These are phyloP conservation scores for Solanum chiquidenum DNA, from an alignment of 257 asterid species.

Conservation along the genomic window DNA sequence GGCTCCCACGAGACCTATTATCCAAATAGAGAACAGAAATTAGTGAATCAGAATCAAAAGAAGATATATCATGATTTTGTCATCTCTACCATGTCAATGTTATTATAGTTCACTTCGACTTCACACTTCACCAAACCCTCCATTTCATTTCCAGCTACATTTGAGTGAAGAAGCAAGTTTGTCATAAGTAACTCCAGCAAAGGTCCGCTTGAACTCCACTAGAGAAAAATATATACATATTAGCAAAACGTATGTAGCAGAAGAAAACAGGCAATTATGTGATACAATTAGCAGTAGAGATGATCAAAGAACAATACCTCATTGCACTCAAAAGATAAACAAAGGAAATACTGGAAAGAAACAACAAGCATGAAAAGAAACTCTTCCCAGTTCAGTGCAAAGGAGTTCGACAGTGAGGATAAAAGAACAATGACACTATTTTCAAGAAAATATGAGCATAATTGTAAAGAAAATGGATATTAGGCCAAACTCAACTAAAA, in stretches of 20 bases:
- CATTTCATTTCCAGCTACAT: conserved; percentile 33
- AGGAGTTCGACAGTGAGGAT: not conserved
- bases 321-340: not conserved
- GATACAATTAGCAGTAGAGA: not conserved
- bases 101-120: conserved; percentile 82
- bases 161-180: conserved; percentile 31
- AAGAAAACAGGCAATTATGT: not conserved
- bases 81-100: conserved; percentile 66
- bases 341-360: not conserved
- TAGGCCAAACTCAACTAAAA: not conserved
- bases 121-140: conserved; percentile 58
- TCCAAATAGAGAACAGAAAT: not conserved
- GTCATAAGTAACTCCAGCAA: conserved; percentile 58
- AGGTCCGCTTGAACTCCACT: conserved; percentile 80
- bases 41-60: not conserved
- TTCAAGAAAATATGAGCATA: not conserved
- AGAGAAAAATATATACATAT: conserved; percentile 8
- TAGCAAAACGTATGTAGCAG: not conserved
- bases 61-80: conserved; percentile 1
- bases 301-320: not conserved
- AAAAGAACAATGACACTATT: not conserved
- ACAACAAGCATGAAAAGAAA: not conserved
- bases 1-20: conserved; percentile 91
- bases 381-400: not conserved
- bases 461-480: not conserved